Conservation (phyloP, 768 basidiomycete genomes). For the Mycena chlorophos region DNA sequence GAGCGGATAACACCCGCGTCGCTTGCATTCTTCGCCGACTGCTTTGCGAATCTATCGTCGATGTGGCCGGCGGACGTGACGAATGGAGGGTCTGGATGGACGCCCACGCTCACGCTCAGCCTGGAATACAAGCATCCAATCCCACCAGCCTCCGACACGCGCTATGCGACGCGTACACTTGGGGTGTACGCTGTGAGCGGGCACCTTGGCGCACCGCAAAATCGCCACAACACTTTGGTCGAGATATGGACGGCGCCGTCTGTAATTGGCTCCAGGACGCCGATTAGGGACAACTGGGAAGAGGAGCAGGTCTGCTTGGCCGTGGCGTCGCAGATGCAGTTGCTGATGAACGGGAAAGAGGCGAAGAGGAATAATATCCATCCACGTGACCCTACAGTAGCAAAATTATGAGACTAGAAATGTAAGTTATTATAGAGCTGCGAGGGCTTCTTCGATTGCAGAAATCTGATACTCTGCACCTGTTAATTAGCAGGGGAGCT, state of each 20-base stretch:
- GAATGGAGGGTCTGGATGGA: neutral
- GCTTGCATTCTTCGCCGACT: neutral
- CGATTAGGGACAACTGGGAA: conserved; percentile 33
- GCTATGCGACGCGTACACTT: conserved; percentile 30
- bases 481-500: too few species aligned
- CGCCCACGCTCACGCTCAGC: neutral
- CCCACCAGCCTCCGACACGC: conserved; percentile 3
- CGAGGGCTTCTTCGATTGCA: too few species aligned
- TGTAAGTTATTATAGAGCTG: too few species aligned
- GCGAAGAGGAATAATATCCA: too few species aligned
- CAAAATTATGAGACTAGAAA: too few species aligned
- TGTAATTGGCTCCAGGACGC: conserved; percentile 31
- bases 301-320: conserved; percentile 44
- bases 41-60: neutral
- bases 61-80: neutral
- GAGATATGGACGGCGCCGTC: conserved; percentile 47
- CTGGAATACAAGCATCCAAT: neutral
- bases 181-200: conserved; percentile 30
- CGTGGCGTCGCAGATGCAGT: conserved; percentile 40
- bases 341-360: conserved; percentile 25
- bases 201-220: conserved; percentile 31
- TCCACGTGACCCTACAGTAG: too few species aligned
- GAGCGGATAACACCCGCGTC: neutral
- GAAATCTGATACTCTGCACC: too few species aligned
- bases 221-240: conserved; percentile 37